A percentile compares a stretch with the other conserved stretches of the same genome.
These are phyloP conservation scores for Pichia sp. DNA, from an alignment of 1,139 yeast genomes.

Conservation along the genomic window DNA sequence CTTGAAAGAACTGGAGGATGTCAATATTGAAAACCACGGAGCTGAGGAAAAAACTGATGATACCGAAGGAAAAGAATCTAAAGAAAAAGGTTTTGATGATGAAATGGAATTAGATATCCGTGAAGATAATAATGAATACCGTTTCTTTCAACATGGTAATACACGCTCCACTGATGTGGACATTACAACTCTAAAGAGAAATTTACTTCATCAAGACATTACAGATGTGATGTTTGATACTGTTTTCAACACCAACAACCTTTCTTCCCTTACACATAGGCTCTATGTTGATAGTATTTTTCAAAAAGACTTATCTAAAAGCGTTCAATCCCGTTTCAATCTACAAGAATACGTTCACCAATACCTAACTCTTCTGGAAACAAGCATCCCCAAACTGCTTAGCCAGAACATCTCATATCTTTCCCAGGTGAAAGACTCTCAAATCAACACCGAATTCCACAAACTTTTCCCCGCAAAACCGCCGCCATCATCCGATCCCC, in stretches of 20 bases:
- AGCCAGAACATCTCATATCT: slow-evolving; percentile 17
- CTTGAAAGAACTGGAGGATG: not conserved
- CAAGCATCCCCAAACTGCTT: slow-evolving; percentile 12
- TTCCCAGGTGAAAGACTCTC: slow-evolving; percentile 17
- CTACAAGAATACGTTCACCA: slow-evolving; percentile 9
- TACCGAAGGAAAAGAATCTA: not conserved
- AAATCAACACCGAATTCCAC: not conserved
- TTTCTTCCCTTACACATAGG: not conserved
- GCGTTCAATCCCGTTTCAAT: not conserved
- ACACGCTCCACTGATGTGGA: not conserved
- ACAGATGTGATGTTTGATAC: slow-evolving; percentile 1
- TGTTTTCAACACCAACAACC: not conserved
- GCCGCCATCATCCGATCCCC: not conserved
- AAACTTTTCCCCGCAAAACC: not conserved
- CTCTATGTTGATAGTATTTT: not conserved
- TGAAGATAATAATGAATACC: not conserved
- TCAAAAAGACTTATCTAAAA: not conserved
- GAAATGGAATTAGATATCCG: not conserved
- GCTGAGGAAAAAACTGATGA: too few species aligned
- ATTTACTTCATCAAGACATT: not conserved
- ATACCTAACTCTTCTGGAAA: slow-evolving; percentile 9
- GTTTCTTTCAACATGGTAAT: not conserved
- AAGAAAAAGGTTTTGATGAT: not conserved
- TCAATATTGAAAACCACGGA: too few species aligned
- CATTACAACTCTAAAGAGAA: not conserved